Percentiles rank a stretch among this genome's conserved stretches.
Conservation (phyloP, 352 stramenopile species). For the Pythium pectinolyticum region DNA sequence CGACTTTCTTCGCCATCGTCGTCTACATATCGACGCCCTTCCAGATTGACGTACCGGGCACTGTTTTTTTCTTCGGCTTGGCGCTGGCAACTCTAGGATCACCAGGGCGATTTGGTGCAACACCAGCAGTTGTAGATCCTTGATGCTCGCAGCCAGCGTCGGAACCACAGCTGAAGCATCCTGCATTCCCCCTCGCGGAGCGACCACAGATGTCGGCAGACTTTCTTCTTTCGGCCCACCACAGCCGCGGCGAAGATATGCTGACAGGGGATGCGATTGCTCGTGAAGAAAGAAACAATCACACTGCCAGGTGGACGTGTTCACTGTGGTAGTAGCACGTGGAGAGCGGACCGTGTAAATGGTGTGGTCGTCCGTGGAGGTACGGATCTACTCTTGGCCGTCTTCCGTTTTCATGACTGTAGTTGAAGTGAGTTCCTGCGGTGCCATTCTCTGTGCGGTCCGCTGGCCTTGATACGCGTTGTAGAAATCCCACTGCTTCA, state of each 20-base stretch:
- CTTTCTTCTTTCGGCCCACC: background rate
- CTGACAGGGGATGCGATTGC: conserved; percentile 3
- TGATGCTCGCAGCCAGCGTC: no score
- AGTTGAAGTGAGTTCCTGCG: background rate
- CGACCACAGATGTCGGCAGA: background rate
- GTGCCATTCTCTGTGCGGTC: background rate
- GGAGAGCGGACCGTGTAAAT: background rate
- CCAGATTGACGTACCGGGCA: no score
- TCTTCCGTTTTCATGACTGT: background rate
- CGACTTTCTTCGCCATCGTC: no score
- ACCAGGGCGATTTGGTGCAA: no score
- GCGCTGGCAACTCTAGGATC: no score
- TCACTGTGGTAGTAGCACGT: background rate
- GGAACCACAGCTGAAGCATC: no score
- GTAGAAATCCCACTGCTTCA: conserved; percentile 1
- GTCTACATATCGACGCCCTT: no score
- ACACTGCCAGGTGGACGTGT: background rate
- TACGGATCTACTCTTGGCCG: background rate
- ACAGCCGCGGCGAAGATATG: background rate
- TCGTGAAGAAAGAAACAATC: conserved; percentile 5
- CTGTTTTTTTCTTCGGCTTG: no score
- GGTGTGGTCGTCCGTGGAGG: background rate
- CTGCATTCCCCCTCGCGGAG: background rate
- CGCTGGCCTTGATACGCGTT: background rate
- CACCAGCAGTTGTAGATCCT: no score